Percentiles rank a stretch among this genome's conserved stretches.
These are phyloP conservation scores for Tulasnella sp. DNA, from an alignment of 768 basidiomycete species.

Conservation along the genomic window DNA sequence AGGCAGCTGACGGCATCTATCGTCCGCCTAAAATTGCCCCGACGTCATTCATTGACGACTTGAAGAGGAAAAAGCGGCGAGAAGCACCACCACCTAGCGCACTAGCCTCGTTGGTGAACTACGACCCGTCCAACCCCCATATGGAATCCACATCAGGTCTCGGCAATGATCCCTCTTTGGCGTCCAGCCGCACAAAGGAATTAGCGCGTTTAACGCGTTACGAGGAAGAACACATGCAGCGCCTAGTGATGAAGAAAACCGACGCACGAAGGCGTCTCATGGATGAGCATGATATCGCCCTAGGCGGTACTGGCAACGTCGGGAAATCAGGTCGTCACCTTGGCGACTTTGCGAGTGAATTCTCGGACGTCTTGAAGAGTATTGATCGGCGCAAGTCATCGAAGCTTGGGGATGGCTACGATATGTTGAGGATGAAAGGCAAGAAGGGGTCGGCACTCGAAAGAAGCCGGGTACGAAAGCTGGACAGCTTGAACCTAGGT, in stretches of 20 bases:
- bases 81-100: constrained; percentile 48
- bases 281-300: constrained; percentile 79
- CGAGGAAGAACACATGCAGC: constrained; percentile 90
- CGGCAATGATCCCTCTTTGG: constrained; percentile 43
- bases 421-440: constrained; percentile 56
- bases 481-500: constrained; percentile 16
- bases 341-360: constrained; percentile 72
- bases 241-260: constrained; percentile 81
- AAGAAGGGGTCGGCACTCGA: constrained; percentile 50
- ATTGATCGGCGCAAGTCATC: constrained; percentile 35
- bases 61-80: constrained; percentile 37
- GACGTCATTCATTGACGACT: constrained; percentile 62
- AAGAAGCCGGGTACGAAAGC: constrained; percentile 25
- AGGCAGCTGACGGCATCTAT: constrained; percentile 45
- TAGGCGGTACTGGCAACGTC: constrained; percentile 56
- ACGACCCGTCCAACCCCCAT: constrained; percentile 50
- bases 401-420: constrained; percentile 60
- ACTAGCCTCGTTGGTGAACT: constrained; percentile 38
- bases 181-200: constrained; percentile 60
- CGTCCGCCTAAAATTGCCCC: constrained; percentile 82
- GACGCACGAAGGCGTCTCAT: constrained; percentile 55
- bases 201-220: constrained; percentile 72
- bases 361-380: constrained; percentile 60
- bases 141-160: constrained; percentile 62
- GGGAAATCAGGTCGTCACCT: constrained; percentile 44